Conservation (phyloP, 148 eudicot genomes). For the Silene latifolia region DNA sequence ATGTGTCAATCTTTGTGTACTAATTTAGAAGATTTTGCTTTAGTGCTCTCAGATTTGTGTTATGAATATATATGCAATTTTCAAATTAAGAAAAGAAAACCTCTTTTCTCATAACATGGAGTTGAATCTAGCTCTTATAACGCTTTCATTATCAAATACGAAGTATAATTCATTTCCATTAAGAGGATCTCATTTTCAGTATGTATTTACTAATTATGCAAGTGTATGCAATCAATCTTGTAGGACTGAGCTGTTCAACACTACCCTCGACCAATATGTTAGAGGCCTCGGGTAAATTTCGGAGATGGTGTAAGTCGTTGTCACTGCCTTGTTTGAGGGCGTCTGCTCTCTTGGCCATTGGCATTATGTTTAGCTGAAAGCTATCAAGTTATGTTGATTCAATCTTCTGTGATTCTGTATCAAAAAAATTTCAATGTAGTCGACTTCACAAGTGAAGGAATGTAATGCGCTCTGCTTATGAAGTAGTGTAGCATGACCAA, state of each 20-base stretch:
- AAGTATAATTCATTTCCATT: neutral
- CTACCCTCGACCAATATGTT: constrained; percentile 89
- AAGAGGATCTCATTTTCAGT: neutral
- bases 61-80: neutral
- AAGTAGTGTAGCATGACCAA: too few species aligned
- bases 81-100: neutral
- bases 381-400: neutral
- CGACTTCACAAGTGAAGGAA: neutral
- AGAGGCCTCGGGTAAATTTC: constrained; percentile 69
- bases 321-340: neutral
- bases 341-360: neutral
- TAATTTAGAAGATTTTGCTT: neutral
- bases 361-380: neutral
- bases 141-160: too few species aligned
- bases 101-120: neutral
- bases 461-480: neutral
- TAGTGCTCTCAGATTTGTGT: neutral
- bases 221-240: constrained; percentile 22
- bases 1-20: neutral
- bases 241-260: constrained; percentile 78
- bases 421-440: neutral
- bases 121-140: neutral
- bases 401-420: neutral
- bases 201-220: neutral
- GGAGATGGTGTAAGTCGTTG: neutral